Base-by-base conservation (phyloP, 1,284 basidiomycete species). In the Tilletia horrida region DNA sequence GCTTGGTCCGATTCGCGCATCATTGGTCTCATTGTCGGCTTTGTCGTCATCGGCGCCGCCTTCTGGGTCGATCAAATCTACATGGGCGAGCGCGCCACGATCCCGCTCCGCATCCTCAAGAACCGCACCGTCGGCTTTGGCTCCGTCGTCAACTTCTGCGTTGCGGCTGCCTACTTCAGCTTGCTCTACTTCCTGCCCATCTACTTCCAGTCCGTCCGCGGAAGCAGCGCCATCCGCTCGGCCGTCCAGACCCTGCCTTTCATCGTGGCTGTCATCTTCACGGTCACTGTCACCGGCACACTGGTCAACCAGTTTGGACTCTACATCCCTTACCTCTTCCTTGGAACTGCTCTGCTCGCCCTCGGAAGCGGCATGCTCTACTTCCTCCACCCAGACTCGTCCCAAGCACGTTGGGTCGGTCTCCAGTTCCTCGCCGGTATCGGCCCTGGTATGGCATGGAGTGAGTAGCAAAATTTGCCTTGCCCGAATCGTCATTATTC, bases 221-320 rank as follows among this genome's bases (percentile, higher is more conserved):
- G 76, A 0, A 67, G 57, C 21, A 67, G 67, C 0, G 75, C 79
- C 23, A 70, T 82, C 21, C 72, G 77, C 14, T 72, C 73, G 2
- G 80, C 79, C 3, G 67, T 82, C 7, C 77, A 79, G 66, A 73
- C 74, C 18, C 64, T 82, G 7, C 75, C 80, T 0, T 71, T 80
- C 61, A 74, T 82, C 65, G 66, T 76, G 27, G 62, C 71, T 2
- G 74, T 74, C 66, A 78, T 81, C 67, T 55, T 80, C 29, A 44
- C 67, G 9, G 71, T 72, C 27, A 72, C 77, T 8, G 9, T 80
- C 23, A 64, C 68, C 3, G 82, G 81, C 42, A 61, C 73, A 21
- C 25, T 73, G 4, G 66, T 67, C 66, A 77, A 43, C 21, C 66
- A 55, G n/a, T 73, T 57, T 35, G 78, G 80, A 13, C 66, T 69